A percentile compares a stretch with the other conserved stretches of the same genome.
Evolutionary conservation across 495 filamentous ascomycete species (phyloP).

Genomic region (Astrothelium macrocarpum): DNA sequence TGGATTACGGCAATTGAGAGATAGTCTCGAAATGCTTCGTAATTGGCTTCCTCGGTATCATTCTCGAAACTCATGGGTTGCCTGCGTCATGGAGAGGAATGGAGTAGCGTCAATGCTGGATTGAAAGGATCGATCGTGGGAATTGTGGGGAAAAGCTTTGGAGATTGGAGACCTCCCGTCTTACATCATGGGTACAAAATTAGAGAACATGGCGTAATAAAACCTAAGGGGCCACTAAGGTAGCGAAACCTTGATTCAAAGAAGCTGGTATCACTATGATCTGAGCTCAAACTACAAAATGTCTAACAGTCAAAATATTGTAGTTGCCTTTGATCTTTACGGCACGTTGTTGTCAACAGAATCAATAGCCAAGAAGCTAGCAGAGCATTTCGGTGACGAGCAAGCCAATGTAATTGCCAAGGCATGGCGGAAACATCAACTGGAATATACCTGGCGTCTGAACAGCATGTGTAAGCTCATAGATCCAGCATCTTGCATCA

Average conservation of each 20-base stretch:
- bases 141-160: background rate
- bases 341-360: slow-evolving; percentile 64
- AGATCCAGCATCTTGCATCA: background rate
- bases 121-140: background rate
- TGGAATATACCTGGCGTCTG: slow-evolving; percentile 76
- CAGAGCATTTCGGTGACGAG: slow-evolving; percentile 43
- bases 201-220: background rate
- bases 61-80: slow-evolving; percentile 15
- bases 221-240: too few relatives aligned
- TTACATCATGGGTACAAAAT: background rate
- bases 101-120: too few relatives aligned
- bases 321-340: slow-evolving; percentile 68
- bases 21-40: slow-evolving; percentile 61
- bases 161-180: background rate
- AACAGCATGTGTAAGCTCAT: slow-evolving; percentile 62
- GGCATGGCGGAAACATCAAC: slow-evolving; percentile 52
- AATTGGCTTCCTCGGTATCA: slow-evolving; percentile 42
- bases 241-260: background rate
- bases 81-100: slow-evolving; percentile 2
- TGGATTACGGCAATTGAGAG: slow-evolving; percentile 48
- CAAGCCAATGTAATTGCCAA: slow-evolving; percentile 46
- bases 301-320: slow-evolving; percentile 27
- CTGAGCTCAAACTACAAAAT: too few relatives aligned
- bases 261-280: too few relatives aligned
- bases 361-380: slow-evolving; percentile 50